Percentiles rank a stretch among this genome's conserved stretches.
Evolutionary conservation across 768 basidiomycete species (phyloP).

Genomic region (Strobilomyces echinocephalus): DNA sequence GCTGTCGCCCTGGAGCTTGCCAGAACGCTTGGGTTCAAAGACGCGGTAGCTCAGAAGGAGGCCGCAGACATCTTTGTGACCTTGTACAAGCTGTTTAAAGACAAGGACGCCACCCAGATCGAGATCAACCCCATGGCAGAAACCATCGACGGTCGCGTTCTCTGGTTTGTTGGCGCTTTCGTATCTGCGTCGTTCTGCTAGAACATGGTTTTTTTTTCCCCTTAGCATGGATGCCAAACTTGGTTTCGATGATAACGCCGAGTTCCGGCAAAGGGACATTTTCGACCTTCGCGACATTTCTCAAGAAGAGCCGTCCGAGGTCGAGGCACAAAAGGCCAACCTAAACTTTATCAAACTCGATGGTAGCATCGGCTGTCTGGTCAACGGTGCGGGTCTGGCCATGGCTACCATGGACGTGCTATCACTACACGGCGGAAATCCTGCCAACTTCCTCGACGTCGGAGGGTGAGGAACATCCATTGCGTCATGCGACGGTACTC

Average conservation of each 20-base stretch:
- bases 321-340: constrained; percentile 93
- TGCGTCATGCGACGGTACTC: neutral
- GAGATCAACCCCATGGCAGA: constrained; percentile 99
- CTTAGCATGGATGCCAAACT: constrained; percentile 99
- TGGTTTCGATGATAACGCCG: constrained; percentile 99
- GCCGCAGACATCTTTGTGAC: constrained; percentile 93
- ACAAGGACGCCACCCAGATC: constrained; percentile 98
- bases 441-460: constrained; percentile 98
- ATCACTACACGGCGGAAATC: constrained; percentile 90
- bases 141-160: constrained; percentile 83
- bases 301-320: constrained; percentile 96
- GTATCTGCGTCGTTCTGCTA: neutral
- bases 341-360: constrained; percentile 99
- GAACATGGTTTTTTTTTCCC: neutral
- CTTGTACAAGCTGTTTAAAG: constrained; percentile 95
- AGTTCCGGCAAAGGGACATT: constrained; percentile 91
- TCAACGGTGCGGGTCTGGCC: constrained; percentile 96
- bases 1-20: constrained; percentile 72
- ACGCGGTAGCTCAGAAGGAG: constrained; percentile 63
- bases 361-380: constrained; percentile 93
- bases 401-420: constrained; percentile 99
- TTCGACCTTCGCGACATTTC: constrained; percentile 86
- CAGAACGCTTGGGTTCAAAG: constrained; percentile 86
- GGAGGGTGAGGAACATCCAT: constrained; percentile 60
- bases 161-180: constrained; percentile 64